Evolutionary conservation across 73 alveolate species (phyloP).

Genomic region (Blepharisma stoltei): DNA sequence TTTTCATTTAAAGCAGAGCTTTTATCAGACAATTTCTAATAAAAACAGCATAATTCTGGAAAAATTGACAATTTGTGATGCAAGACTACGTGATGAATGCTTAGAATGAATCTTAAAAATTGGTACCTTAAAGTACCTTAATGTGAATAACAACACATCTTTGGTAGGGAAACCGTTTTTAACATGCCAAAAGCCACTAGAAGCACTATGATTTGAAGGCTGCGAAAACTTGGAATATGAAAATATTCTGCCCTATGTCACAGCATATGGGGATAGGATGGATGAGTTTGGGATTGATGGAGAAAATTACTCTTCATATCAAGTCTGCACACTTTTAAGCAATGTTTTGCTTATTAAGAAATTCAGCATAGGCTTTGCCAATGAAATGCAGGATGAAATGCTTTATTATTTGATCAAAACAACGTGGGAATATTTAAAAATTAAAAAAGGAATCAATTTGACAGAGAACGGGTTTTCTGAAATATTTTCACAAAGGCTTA

Average conservation of each 20-base stretch:
- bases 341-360: background rate
- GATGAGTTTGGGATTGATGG: slow-evolving; percentile 8
- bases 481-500: background rate
- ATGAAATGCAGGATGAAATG: background rate
- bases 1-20: too few species aligned
- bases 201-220: slow-evolving; percentile 24
- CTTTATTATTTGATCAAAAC: background rate
- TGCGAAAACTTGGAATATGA: slow-evolving; percentile 4
- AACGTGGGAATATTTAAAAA: slow-evolving; percentile 7
- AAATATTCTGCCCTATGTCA: background rate
- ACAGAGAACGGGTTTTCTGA: background rate
- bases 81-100: background rate
- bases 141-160: slow-evolving; percentile 8
- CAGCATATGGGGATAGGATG: background rate
- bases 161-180: background rate
- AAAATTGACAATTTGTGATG: background rate
- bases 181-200: background rate
- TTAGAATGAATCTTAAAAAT: background rate
- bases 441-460: background rate
- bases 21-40: too few species aligned
- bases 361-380: slow-evolving; percentile 9
- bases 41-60: background rate
- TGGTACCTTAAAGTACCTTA: background rate
- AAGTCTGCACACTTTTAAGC: background rate
- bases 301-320: background rate